Percentiles rank a stretch among this genome's conserved stretches.
phyloP scores from a whole-genome alignment of 2,329 filamentous ascomycete species.

The Trichoderma endophyticum region DNA sequence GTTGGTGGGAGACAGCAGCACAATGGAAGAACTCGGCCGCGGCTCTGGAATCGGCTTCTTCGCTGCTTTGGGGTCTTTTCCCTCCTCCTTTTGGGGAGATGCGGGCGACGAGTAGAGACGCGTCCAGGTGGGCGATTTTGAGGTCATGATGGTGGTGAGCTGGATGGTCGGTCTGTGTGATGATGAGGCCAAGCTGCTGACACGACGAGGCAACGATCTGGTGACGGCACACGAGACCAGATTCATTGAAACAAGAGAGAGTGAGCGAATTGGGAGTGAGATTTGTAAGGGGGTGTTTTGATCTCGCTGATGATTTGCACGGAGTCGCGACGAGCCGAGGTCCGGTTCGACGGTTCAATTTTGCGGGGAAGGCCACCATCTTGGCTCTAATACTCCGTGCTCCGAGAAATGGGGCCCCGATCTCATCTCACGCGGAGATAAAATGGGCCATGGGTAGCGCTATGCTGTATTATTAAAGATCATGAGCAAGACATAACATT shows the following conservation, averaged over 20 bases:
- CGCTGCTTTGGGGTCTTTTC: conserved; percentile 17
- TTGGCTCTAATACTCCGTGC: not conserved
- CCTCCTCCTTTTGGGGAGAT: conserved; percentile 10
- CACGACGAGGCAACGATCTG: conserved; percentile 11
- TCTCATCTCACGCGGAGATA: conserved; percentile 1
- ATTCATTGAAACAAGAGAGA: conserved; percentile 5
- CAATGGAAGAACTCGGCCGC: conserved; percentile 69
- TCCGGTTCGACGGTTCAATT: not conserved
- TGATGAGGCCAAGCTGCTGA: not conserved
- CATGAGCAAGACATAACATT: not conserved
- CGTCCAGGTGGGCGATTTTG: not conserved
- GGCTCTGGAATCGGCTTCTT: conserved; percentile 41
- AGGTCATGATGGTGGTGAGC: conserved; percentile 9
- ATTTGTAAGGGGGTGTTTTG: not conserved
- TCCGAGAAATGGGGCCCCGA: conserved; percentile 5
- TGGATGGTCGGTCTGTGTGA: not conserved
- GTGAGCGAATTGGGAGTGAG: not conserved
- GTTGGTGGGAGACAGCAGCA: conserved; percentile 82
- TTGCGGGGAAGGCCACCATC: not conserved
- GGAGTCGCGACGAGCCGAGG: conserved; percentile 10
- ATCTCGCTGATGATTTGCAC: not conserved
- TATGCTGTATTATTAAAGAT: not conserved
- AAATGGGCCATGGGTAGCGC: not conserved
- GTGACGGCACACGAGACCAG: not conserved
- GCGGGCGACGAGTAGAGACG: conserved; percentile 17